Evolutionary conservation across 805 yeast genomes (phyloP).

Genomic region (Jamesozyma spencerorum): DNA sequence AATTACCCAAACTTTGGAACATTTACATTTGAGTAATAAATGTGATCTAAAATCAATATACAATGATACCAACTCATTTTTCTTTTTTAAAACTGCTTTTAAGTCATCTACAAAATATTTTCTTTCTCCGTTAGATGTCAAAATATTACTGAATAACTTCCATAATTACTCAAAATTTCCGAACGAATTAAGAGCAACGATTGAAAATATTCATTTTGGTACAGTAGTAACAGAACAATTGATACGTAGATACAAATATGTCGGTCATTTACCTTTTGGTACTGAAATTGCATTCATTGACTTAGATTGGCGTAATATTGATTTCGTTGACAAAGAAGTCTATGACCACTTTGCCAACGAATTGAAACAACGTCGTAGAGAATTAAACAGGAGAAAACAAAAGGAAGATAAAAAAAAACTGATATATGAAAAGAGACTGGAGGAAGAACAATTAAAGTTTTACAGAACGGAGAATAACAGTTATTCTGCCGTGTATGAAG

Average conservation of each 20-base stretch:
- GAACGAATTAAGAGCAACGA: slow-evolving; percentile 43
- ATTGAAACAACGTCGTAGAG: slow-evolving; percentile 46
- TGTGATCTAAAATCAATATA: slow-evolving; percentile 13
- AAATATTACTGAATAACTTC: slow-evolving; percentile 55
- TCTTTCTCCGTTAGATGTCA: slow-evolving; percentile 70
- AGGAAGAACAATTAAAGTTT: slow-evolving; percentile 48
- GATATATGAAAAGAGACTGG: slow-evolving; percentile 49
- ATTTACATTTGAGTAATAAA: neutral
- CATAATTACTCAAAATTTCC: slow-evolving; percentile 64
- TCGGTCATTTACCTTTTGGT: slow-evolving; percentile 77
- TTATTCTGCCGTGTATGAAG: slow-evolving; percentile 22
- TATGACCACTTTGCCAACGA: slow-evolving; percentile 43
- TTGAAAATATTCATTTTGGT: slow-evolving; percentile 66
- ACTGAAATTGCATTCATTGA: slow-evolving; percentile 78
- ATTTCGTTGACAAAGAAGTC: slow-evolving; percentile 35
- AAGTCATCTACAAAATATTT: slow-evolving; percentile 57
- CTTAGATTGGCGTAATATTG: slow-evolving; percentile 63
- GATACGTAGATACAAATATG: slow-evolving; percentile 56
- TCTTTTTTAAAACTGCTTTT: slow-evolving; percentile 72
- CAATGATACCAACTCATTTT: slow-evolving; percentile 42
- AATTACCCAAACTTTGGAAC: neutral
- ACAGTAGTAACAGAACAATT: slow-evolving; percentile 50
- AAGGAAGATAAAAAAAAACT: slow-evolving; percentile 54
- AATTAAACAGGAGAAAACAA: slow-evolving; percentile 38
- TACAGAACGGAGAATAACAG: slow-evolving; percentile 51